Evolutionary conservation across 805 yeast genomes (phyloP), one percentile per base, ranked within the genome.

Genomic region (Kodamaea restingae): DNA sequence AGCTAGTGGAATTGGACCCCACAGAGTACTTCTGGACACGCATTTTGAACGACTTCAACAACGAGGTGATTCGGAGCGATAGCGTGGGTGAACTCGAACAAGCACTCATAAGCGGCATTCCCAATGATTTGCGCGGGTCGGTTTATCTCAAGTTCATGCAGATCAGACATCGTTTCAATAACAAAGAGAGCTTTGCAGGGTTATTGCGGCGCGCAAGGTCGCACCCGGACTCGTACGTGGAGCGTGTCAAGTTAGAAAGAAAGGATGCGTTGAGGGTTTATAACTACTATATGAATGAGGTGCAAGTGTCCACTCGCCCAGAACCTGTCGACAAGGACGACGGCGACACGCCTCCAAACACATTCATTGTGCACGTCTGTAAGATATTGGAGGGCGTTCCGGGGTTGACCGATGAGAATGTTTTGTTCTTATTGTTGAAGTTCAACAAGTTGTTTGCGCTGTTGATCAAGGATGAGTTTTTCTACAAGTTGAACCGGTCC

Each of bases 401-500:
- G 2, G 49, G 48, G 2, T 37, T 59, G 22, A 30, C 42, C 12
- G 45, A 51, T 22, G 61, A 60, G 32, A 67, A 67, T 20, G 35
- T 50, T 1, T 54, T 67, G 25, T 62, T 58, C n/a, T 21, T 67
- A 0, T 46, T 67, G n/a, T 50, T 67, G 42, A 64, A 60, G 37
- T 44, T 66, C 32, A 49, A 60, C 42, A 60, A 58, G 42, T 28
- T 62, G 20, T 52, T 53, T 35, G 25, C 44, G 18, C 46, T 42
- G 31, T 47, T 61, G 30, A 51, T 55, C 30, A 59, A 57, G 32
- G 63, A 58, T 9, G 71, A 65, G 46, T 56, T 65, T 31, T 54
- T 48, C 50, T 69, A 63, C 47, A 64, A 63, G 48, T 56, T 56
- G 21, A 56, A 50, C 38, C 40, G 73, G 15, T 47, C 69, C 2